Percentiles rank a stretch among this genome's conserved stretches.
phyloP scores from a whole-genome alignment of 306 rosid genomes.

The Neltuma alba region DNA sequence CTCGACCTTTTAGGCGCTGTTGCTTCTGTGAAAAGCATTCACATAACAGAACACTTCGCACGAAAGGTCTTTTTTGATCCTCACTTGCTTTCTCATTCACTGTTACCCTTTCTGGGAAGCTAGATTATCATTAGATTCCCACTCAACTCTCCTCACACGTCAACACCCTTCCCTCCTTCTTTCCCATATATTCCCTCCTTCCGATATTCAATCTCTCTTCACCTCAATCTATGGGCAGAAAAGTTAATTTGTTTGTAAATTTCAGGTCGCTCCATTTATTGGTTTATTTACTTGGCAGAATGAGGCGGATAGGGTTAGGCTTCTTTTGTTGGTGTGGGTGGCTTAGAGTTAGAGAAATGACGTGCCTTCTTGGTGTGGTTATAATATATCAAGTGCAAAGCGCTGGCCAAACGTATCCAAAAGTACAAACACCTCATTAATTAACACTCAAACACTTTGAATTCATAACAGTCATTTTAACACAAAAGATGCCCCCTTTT shows the following conservation, averaged over 20 bases:
- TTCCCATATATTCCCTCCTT: no score
- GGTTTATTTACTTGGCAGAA: no score
- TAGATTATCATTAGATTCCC: slow-evolving; percentile 26
- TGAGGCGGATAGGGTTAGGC: no score
- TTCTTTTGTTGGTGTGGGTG: background rate
- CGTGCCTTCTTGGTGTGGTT: background rate
- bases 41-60: background rate
- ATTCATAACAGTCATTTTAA: background rate
- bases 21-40: background rate
- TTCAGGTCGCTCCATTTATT: no score
- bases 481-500: background rate
- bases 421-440: background rate
- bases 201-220: no score
- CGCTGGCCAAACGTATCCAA: background rate
- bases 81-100: background rate
- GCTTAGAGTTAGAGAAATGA: background rate
- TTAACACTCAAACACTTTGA: background rate
- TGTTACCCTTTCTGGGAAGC: background rate
- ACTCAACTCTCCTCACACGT: background rate
- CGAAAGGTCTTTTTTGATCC: slow-evolving; percentile 1
- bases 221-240: no score
- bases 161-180: background rate
- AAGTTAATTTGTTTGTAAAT: no score
- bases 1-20: background rate
- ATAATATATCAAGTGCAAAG: background rate